phyloP scores from a whole-genome alignment of 768 basidiomycete genomes.

The Amanita brunnescens region DNA sequence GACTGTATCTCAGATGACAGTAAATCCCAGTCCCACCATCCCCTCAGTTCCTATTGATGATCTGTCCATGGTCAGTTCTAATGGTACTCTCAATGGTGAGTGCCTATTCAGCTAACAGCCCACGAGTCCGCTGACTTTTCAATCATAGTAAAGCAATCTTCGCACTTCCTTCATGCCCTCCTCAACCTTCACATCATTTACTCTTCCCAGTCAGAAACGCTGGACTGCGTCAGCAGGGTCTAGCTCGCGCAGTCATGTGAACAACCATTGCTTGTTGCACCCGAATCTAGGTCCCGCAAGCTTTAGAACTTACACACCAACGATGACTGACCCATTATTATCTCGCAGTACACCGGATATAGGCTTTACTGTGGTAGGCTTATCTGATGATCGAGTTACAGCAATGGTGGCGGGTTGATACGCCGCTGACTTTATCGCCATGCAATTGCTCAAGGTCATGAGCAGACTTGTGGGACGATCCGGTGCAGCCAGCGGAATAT shows the following conservation, averaged over 20 bases:
- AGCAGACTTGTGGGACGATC: slow-evolving; percentile 44
- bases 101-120: slow-evolving; percentile 1
- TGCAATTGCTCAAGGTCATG: slow-evolving; percentile 78
- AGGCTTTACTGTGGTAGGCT: not conserved
- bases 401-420: slow-evolving; percentile 36
- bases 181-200: slow-evolving; percentile 86
- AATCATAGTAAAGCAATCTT: slow-evolving; percentile 62
- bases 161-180: slow-evolving; percentile 73
- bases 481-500: slow-evolving; percentile 20
- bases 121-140: slow-evolving; percentile 6
- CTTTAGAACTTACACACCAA: slow-evolving; percentile 50
- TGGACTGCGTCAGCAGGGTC: slow-evolving; percentile 23
- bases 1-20: slow-evolving; percentile 73
- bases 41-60: not conserved
- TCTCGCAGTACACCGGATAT: not conserved
- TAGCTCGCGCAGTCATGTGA: slow-evolving; percentile 25
- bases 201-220: slow-evolving; percentile 51
- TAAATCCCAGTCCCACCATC: slow-evolving; percentile 20
- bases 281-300: slow-evolving; percentile 53
- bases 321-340: slow-evolving; percentile 17
- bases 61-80: slow-evolving; percentile 51
- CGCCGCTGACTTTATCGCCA: slow-evolving; percentile 63
- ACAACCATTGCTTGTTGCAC: slow-evolving; percentile 43
- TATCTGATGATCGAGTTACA: slow-evolving; percentile 22
- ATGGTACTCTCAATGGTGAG: slow-evolving; percentile 65